Conservation (phyloP, 805 yeast species). For the Candida argentea region DNA sequence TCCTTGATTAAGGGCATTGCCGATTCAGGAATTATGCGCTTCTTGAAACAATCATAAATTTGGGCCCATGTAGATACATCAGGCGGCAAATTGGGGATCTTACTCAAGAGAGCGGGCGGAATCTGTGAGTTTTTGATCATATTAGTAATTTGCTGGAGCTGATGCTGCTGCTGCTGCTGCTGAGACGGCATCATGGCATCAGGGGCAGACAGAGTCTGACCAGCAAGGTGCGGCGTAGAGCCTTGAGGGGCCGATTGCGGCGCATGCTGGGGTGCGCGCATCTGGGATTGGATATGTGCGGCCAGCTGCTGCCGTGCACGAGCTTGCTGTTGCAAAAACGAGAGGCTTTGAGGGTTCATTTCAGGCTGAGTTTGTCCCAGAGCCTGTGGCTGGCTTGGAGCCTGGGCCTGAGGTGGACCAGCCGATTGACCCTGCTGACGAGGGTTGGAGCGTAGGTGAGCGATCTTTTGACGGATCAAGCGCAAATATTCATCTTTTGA, state of each 20-base stretch:
- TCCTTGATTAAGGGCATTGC: constrained; percentile 52
- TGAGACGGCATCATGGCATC: constrained; percentile 8
- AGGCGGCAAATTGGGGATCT: constrained; percentile 69
- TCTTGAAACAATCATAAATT: constrained; percentile 52
- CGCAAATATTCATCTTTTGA: constrained; percentile 47
- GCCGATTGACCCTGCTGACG: constrained; percentile 13
- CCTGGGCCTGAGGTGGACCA: constrained; percentile 8
- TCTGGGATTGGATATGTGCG: constrained; percentile 28
- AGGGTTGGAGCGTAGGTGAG: constrained; percentile 16
- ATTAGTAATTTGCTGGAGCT: constrained; percentile 28
- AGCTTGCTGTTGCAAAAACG: constrained; percentile 34
- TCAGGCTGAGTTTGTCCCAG: constrained; percentile 12
- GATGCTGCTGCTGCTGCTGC: constrained; percentile 13
- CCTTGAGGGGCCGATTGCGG: constrained; percentile 4
- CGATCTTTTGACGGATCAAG: constrained; percentile 29
- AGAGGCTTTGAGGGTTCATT: constrained; percentile 12
- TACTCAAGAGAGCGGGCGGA: constrained; percentile 54
- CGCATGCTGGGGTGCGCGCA: constrained; percentile 6
- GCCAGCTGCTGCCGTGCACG: constrained; percentile 43
- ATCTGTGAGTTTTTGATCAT: constrained; percentile 58
- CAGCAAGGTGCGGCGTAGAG: constrained; percentile 14
- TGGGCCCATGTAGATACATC: constrained; percentile 76
- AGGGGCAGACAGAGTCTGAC: constrained; percentile 5
- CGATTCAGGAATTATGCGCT: constrained; percentile 48
- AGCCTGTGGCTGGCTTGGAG: constrained; percentile 10